A percentile compares a stretch with the other conserved stretches of the same genome.
Evolutionary conservation across 768 basidiomycete species (phyloP).

Genomic region (Macrolepiota albuminosa): DNA sequence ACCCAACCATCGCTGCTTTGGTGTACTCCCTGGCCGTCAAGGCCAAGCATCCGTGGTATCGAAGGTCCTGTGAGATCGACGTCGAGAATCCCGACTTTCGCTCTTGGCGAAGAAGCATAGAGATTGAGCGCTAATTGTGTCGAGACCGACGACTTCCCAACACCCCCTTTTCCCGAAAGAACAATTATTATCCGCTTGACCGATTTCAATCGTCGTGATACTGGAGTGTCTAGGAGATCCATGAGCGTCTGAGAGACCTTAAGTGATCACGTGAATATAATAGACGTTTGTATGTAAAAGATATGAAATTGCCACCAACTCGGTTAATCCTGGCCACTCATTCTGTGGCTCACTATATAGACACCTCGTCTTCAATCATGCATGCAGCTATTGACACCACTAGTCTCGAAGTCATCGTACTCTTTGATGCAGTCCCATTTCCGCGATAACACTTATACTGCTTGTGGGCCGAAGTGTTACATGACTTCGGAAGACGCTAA

Average conservation of each 20-base stretch:
- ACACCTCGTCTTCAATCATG: not conserved
- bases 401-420: not conserved
- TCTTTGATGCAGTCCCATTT: not conserved
- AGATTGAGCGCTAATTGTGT: conserved; percentile 89
- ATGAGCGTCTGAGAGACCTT: conserved; percentile 15
- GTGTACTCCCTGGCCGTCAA: conserved; percentile 84
- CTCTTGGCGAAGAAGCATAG: conserved; percentile 58
- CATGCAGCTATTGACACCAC: not conserved
- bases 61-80: conserved; percentile 94
- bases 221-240: conserved; percentile 44
- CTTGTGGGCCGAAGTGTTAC: too few relatives aligned
- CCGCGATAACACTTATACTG: not conserved
- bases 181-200: conserved; percentile 90
- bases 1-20: conserved; percentile 98
- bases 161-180: conserved; percentile 95
- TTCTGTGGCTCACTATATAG: not conserved
- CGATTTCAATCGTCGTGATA: conserved; percentile 62
- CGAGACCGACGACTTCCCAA: conserved; percentile 96
- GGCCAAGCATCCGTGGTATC: conserved; percentile 90
- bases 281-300: not conserved
- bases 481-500: not conserved
- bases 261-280: not conserved
- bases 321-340: not conserved
- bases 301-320: not conserved
- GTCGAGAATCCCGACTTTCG: conserved; percentile 85